Evolutionary conservation across 192 early-diverging fungal genomes (phyloP), one percentile per base, ranked within the genome.

Genomic region (Backusella morwellensis): DNA sequence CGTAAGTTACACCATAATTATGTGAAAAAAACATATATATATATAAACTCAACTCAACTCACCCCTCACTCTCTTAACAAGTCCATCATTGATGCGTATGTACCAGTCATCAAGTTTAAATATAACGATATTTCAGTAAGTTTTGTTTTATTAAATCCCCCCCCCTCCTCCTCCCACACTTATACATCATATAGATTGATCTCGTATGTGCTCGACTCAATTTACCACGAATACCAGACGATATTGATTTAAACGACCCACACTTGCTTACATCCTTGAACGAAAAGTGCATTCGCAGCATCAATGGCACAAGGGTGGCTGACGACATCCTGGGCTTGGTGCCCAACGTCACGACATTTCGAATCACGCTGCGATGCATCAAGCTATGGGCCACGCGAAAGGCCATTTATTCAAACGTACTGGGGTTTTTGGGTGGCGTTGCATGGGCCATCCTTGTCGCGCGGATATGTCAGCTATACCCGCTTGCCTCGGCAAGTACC

Each of bases 241-340:
- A 92, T 74, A 84, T 96, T 42, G 93, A 97, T 66, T 87, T 99
- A 1, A 83, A 86, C 8, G 92, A 98, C 78, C 90, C 91, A 75
- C 90, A 86, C 59, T 74, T 97, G 2, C 82, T 98, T 72, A 83
- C 90, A 72, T 89, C 90, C 71, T 82, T 98, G 50, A 94, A 97
- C 76, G 93, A 95, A 68, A 77, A 84, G 0, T 90, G 90, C 78
- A 90, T 97, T 56, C 92, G 96, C 12, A 94, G 92, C 73, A 82
- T 98, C 41, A 99, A 99, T 83, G 97, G 95, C 9, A 89, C 89
- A 21, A 86, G 92, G 21, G 91, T 91, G 1, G 91, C 92, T 1
- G 89, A 90, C 47, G 89, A 90, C 36, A 91, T 93, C 29, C 66
- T 92, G 36, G 70, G 77, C 0, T 75, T 92, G 8, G 91, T 93